Evolutionary conservation across 306 rosid genomes (phyloP).

Genomic region (Vachellia collinsii): DNA sequence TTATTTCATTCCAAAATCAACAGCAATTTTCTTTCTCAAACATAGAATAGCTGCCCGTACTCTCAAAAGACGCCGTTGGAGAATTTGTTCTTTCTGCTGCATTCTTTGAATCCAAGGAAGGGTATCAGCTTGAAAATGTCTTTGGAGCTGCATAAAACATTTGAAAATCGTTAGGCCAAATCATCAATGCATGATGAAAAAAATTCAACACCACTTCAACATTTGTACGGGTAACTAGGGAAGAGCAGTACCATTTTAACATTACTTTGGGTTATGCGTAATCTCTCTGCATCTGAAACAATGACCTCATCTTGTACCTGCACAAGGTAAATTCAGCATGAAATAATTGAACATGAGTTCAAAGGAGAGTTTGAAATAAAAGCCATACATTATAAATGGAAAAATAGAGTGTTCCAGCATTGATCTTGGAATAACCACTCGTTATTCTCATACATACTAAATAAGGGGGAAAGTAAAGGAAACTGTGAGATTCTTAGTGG

Average conservation of each 20-base stretch:
- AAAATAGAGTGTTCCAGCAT: not conserved
- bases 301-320: conserved; percentile 99
- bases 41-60: conserved; percentile 47
- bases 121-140: conserved; percentile 95
- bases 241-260: conserved; percentile 74
- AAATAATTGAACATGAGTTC: not conserved
- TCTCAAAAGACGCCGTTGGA: conserved; percentile 86
- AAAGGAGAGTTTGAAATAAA: conserved; percentile 18
- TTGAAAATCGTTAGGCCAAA: conserved; percentile 12
- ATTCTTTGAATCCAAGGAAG: conserved; percentile 85
- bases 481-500: too few relatives aligned
- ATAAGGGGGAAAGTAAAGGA: not conserved
- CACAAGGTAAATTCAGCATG: conserved; percentile 36
- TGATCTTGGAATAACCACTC: not conserved
- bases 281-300: conserved; percentile 88
- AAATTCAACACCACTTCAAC: conserved; percentile 11
- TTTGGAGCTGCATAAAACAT: conserved; percentile 75
- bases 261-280: conserved; percentile 90
- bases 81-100: conserved; percentile 92
- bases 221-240: not conserved
- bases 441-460: not conserved
- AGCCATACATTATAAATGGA: not conserved
- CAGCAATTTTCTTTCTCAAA: conserved; percentile 19
- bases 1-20: conserved; percentile 16
- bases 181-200: conserved; percentile 13